A percentile compares a stretch with the other conserved stretches of the same genome.
These are phyloP conservation scores for Colletotrichum cuscutae DNA, from an alignment of 2,329 filamentous ascomycete species.

Conservation along the genomic window DNA sequence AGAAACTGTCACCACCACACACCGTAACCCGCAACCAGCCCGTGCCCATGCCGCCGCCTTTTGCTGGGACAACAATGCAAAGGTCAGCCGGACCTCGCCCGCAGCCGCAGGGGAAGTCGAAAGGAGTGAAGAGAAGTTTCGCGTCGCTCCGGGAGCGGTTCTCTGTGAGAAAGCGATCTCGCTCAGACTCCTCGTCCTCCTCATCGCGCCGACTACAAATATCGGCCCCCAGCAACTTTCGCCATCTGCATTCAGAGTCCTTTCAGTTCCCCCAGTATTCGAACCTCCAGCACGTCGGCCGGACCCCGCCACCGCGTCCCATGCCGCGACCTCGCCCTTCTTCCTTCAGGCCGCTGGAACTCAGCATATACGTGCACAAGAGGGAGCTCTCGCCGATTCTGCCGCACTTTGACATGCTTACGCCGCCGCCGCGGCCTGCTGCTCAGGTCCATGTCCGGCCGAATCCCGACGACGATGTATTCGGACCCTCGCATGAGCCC, in stretches of 20 bases:
- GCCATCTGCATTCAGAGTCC: conserved; percentile 64
- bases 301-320: conserved; percentile 39
- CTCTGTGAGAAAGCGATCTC: conserved; percentile 58
- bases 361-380: conserved; percentile 62
- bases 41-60: conserved; percentile 41
- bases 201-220: conserved; percentile 64
- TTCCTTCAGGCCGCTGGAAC: conserved; percentile 65
- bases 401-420: conserved; percentile 58
- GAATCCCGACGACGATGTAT: conserved; percentile 47
- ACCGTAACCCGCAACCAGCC: conserved; percentile 46
- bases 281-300: conserved; percentile 41
- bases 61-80: conserved; percentile 40
- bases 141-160: conserved; percentile 52
- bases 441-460: conserved; percentile 39
- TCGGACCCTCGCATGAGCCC: conserved; percentile 50
- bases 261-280: conserved; percentile 47
- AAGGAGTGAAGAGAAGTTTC: conserved; percentile 49
- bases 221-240: conserved; percentile 69
- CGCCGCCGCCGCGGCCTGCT: conserved; percentile 37
- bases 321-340: conserved; percentile 40
- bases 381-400: conserved; percentile 66
- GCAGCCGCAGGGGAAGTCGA: conserved; percentile 44
- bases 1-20: conserved; percentile 39
- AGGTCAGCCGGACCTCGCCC: conserved; percentile 34
- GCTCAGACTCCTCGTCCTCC: conserved; percentile 54